Evolutionary conservation across 2,329 filamentous ascomycete genomes (phyloP), one percentile per base, ranked within the genome.

Genomic region (Blastomyces silverae): DNA sequence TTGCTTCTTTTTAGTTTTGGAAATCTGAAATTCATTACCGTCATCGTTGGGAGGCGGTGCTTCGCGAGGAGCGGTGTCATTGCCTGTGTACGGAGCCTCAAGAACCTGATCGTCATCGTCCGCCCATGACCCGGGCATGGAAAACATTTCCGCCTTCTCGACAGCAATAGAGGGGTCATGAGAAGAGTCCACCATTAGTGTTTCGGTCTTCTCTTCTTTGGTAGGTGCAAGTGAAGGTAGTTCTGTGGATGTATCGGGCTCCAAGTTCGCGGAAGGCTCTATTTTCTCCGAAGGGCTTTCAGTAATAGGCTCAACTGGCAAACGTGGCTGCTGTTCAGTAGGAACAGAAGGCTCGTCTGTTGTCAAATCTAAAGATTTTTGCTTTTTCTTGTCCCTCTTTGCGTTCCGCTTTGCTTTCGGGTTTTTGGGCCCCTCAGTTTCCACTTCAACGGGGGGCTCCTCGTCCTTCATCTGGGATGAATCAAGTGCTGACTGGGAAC

Each of bases 1-100:
- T 65, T 68, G 69, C 70, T 71, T 72, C 70, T 72, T 72, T 66
- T 73, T 73, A 67, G 69, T 73, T 73, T 74, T 76, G 73, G 75
- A 77, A 74, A 73, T 75, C 75, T 77, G 76, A 74, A 76, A 73
- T 69, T 79, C 76, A 76, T 79, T 78, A 79, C 76, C 77, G 72
- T 79, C 76, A 72, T 75, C 71, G 73, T 78, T 61, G 61, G 48
- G 28, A 53, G 48, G 48, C 73, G 73, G 73, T 67, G 64, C 67
- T 64, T 70, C 67, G 64, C 64, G 65, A 42, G 61, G 68, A 62
- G 70, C 69, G 69, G 68, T 62, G 70, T 70, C 72, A 69, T 69
- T 73, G 59, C 25, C 59, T 61, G 17, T 61, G 64, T 72, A 70
- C 68, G 66, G n/a, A 56, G 62, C 42, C 28, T 62, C 61, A 44